Evolutionary conservation across 441 rosid genomes (phyloP), one percentile per base, ranked within the genome.

Genomic region (Codiaeum variegatum): DNA sequence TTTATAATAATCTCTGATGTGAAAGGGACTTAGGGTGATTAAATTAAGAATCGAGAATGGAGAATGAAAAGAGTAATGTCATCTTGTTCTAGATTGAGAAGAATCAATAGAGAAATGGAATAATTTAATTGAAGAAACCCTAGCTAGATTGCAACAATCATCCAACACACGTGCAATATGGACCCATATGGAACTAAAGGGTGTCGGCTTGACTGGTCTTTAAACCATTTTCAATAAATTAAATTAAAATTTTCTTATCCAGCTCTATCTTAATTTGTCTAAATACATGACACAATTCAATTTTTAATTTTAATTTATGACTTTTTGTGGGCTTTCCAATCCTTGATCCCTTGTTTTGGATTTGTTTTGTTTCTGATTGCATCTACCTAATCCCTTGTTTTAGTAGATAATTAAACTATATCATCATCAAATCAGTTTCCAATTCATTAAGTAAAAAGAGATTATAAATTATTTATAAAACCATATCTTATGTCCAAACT

Each of bases 181-280:
- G 90, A 77, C 85, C 92, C 92, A 84, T 69, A 26, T 69, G 82
- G 74, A 82, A 78, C 63, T 47, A 28, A 28, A 74, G 26, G 69
- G 63, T 84, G 89, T 88, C 88, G 85, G 85, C 82, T 83, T 85
- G 88, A 83, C 86, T 69, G 74, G 88, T 85, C 87, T 65, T 67
- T 69, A 1, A 54, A 9, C 24, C 21, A 8, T 23, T n/a, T n/a
- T 21, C 44, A 40, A 8, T 10, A 52, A 2, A 52, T 21, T 9
- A 40, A 40, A 10, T 40, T 46, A 13, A 46, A 54, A 54, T 7
- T 19, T 23, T 12, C 42, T 6, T 6, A 36, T 36, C 58, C 28
- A 52, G 18, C n/a, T 47, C 55, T 9, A 46, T 46, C 51, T 46
- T 40, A 5, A 11, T 40, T 16, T 16, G 10, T 28, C 1, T 24